Evolutionary conservation across 176 grass and related monocot species (phyloP).

Genomic region (Oryza rufipogon): DNA sequence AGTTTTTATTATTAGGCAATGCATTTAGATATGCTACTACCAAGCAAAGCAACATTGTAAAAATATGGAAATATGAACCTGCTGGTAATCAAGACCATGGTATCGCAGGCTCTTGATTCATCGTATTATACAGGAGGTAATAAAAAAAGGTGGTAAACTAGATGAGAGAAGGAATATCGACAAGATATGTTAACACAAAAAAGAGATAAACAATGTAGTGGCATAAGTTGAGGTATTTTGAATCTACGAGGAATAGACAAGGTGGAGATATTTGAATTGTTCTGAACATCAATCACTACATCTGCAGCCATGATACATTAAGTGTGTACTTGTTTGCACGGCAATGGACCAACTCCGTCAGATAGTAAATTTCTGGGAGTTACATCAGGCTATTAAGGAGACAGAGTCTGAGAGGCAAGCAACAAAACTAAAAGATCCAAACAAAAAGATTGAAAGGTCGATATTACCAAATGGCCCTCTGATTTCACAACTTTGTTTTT

Average conservation of each 20-base stretch:
- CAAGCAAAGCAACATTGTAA: background rate
- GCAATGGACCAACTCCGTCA: background rate
- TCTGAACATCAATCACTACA: background rate
- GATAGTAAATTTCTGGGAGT: background rate
- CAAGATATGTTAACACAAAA: background rate
- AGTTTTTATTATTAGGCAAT: slow-evolving; percentile 37
- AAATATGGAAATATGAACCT: background rate
- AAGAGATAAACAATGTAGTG: background rate
- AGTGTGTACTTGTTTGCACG: background rate
- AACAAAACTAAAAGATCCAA: background rate
- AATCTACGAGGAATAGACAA: background rate
- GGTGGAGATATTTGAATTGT: background rate
- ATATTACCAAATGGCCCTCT: slow-evolving; percentile 29
- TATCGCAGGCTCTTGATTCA: background rate
- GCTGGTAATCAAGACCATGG: background rate
- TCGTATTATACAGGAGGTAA: background rate
- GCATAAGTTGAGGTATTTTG: background rate
- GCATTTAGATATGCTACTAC: background rate
- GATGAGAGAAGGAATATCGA: slow-evolving; percentile 2
- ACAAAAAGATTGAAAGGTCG: background rate
- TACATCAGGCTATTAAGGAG: background rate
- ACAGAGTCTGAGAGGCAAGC: background rate
- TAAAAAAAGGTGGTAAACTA: background rate
- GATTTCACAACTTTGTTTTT: slow-evolving; percentile 22
- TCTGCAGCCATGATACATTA: background rate